These are phyloP conservation scores for Metarhizium album DNA, from an alignment of 2,329 filamentous ascomycete genomes.

Conservation along the genomic window DNA sequence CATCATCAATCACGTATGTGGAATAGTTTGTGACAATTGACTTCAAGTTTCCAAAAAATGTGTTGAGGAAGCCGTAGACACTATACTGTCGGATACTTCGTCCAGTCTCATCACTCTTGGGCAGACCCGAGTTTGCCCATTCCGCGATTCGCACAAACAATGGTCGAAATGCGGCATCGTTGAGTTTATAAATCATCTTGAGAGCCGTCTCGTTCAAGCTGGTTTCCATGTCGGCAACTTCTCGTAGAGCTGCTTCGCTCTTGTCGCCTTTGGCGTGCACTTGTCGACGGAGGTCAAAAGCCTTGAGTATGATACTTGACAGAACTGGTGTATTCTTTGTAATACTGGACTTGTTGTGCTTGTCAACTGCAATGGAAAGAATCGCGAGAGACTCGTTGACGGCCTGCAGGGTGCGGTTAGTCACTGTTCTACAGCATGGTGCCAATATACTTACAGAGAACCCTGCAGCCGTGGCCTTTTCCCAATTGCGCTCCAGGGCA, in stretches of 20 bases:
- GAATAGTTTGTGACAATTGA: slow-evolving; percentile 91
- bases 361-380: slow-evolving; percentile 61
- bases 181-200: slow-evolving; percentile 93
- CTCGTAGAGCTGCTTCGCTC: slow-evolving; percentile 30
- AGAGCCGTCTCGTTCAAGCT: slow-evolving; percentile 61
- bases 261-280: slow-evolving; percentile 37
- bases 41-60: slow-evolving; percentile 79
- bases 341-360: slow-evolving; percentile 68
- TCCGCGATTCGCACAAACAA: slow-evolving; percentile 81
- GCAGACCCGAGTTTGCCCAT: slow-evolving; percentile 55
- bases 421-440: not conserved
- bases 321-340: slow-evolving; percentile 62
- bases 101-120: slow-evolving; percentile 50
- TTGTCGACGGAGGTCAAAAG: slow-evolving; percentile 55
- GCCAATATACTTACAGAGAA: slow-evolving; percentile 41
- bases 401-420: slow-evolving; percentile 38
- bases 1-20: slow-evolving; percentile 70
- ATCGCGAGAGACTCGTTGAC: slow-evolving; percentile 58
- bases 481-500: slow-evolving; percentile 64
- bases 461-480: slow-evolving; percentile 49
- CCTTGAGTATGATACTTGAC: slow-evolving; percentile 50
- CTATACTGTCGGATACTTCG: slow-evolving; percentile 56
- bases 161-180: slow-evolving; percentile 85
- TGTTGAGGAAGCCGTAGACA: slow-evolving; percentile 68
- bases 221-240: slow-evolving; percentile 50